Percentiles rank a stretch among this genome's conserved stretches.
Conservation (phyloP, 352 stramenopile species). For the Aphanomyces stellatus region DNA sequence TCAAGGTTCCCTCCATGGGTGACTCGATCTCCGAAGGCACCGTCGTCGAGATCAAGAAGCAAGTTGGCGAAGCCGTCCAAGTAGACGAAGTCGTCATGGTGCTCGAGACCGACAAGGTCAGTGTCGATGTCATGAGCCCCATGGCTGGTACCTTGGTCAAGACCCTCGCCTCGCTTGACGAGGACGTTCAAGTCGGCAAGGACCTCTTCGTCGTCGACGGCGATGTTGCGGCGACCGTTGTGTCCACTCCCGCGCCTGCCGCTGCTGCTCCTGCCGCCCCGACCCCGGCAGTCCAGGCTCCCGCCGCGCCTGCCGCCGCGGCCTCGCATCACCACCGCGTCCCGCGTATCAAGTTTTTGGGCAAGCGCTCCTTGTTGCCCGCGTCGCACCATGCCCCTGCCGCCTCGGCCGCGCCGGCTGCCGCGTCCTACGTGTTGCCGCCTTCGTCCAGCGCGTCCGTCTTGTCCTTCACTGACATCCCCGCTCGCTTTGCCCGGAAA, state of each 20-base stretch:
- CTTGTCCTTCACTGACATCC: conserved; percentile 44
- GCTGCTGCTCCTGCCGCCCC: conserved; percentile 11
- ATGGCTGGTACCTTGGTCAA: conserved; percentile 89
- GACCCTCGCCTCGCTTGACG: conserved; percentile 90
- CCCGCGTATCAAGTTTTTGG: conserved; percentile 60
- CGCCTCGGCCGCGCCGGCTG: conserved; percentile 22
- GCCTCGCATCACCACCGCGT: conserved; percentile 33
- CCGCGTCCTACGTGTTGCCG: conserved; percentile 25
- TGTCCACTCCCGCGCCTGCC: conserved; percentile 17
- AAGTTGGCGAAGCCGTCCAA: conserved; percentile 86
- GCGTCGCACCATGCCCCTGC: conserved; percentile 26
- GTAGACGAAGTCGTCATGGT: conserved; percentile 96
- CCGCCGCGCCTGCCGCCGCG: conserved; percentile 18
- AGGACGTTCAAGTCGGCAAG: conserved; percentile 94
- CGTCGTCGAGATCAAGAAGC: conserved; percentile 93
- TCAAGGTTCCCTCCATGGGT: conserved; percentile 84
- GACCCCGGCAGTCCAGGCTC: conserved; percentile 29
- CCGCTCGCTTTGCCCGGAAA: conserved; percentile 36
- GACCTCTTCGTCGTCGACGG: conserved; percentile 93
- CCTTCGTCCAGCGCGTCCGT: conserved; percentile 52
- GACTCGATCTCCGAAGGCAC: conserved; percentile 98
- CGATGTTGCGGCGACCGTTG: conserved; percentile 30
- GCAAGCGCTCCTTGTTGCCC: conserved; percentile 59
- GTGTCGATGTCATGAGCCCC: conserved; percentile 84
- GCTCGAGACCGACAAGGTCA: conserved; percentile 99